phyloP scores from a whole-genome alignment of 208 protist species.

The Leishmania martiniquensis region DNA sequence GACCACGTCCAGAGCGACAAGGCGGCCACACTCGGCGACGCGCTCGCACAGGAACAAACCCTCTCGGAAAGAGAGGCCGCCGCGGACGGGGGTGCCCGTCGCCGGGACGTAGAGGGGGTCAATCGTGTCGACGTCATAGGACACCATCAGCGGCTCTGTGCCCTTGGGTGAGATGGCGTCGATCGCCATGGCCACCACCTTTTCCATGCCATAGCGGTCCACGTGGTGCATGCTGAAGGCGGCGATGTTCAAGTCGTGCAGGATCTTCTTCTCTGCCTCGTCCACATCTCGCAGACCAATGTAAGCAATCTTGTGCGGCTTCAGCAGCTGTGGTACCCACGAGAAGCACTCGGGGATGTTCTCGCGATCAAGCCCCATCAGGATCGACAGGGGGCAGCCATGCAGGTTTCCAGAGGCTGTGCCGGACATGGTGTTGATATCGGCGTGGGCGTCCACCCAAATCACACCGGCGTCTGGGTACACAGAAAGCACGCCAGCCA shows the following conservation, averaged over 20 bases:
- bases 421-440: conserved; percentile 73
- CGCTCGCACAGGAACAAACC: conserved; percentile 48
- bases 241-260: conserved; percentile 51
- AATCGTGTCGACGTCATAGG: conserved; percentile 73
- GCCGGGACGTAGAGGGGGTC: conserved; percentile 56
- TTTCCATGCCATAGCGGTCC: conserved; percentile 63
- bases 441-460: conserved; percentile 82
- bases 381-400: conserved; percentile 68
- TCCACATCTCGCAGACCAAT: conserved; percentile 73
- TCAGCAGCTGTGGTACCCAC: conserved; percentile 43
- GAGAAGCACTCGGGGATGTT: conserved; percentile 45
- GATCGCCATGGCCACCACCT: conserved; percentile 52
- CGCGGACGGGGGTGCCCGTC: conserved; percentile 66
- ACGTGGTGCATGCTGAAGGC: conserved; percentile 65
- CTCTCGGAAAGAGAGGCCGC: conserved; percentile 57
- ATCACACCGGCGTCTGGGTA: conserved; percentile 63
- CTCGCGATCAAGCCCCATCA: conserved; percentile 54
- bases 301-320: conserved; percentile 63
- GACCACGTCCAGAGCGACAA: conserved; percentile 60
- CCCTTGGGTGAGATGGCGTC: conserved; percentile 45
- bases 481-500: conserved; percentile 41
- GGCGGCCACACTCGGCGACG: conserved; percentile 47
- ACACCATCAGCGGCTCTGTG: conserved; percentile 61
- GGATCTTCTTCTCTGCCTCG: conserved; percentile 57
- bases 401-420: conserved; percentile 73